Evolutionary conservation across 331 rosid genomes (phyloP), one percentile per base, ranked within the genome.

Genomic region (Rhamnella rubrinervis): DNA sequence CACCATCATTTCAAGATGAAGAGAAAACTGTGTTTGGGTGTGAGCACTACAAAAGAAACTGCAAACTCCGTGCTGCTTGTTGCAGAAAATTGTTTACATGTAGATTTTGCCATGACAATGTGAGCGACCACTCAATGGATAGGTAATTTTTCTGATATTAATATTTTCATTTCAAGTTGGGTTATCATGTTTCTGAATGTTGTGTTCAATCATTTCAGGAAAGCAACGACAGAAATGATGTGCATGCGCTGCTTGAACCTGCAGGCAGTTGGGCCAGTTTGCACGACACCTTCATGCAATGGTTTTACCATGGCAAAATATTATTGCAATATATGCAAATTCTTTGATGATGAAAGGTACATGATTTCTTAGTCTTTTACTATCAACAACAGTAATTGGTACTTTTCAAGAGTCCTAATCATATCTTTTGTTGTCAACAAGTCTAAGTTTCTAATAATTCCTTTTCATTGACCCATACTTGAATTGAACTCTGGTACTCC

Each of bases 81-180:
- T 95, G 99, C 79, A 92, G 96, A 70, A 89, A 89, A 84, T 80
- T 95, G 62, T 91, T 87, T 85, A 73, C 99, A 25, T 95, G 99
- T 81, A 87, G 99, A 75, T 95, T 87, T 89, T 95, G 97, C 81
- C 99, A 95, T 76, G 97, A 95, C 80, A 95, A 91, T 85, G 96
- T 91, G 70, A 95, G 96, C 77, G 97, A 95, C 75, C 99, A 95
- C 82, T 91, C 96, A 38, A 91, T 95, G 97, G 99, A 95, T 76
- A 91, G 99, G 99, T 93, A 85, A 81, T n/a, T 53, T 44, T 67
- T 73, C 53, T 60, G 40, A 61, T 66, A 28, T 59, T 31, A 8
- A 19, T 60, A 60, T 71, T 49, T 68, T 55, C 41, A 39, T 26
- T 64, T 72, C 76, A 47, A 46, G 63, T 53, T 59, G 39, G 51